Conservation (phyloP, 495 filamentous ascomycete species). For the Penicillium samsonianum region DNA sequence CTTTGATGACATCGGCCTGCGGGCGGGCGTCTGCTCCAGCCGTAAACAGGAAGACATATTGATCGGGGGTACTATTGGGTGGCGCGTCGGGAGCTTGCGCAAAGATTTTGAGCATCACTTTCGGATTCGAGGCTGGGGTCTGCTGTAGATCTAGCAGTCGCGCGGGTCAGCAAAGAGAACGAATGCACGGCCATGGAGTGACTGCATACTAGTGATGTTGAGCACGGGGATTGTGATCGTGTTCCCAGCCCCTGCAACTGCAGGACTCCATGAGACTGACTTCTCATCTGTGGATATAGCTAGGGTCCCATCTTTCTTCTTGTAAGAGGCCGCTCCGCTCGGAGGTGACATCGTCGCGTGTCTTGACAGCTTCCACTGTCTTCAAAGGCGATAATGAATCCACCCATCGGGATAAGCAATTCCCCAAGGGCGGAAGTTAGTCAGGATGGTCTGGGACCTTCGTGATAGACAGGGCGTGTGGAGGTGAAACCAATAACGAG, state of each 20-base stretch:
- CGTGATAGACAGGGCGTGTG: constrained; percentile 14
- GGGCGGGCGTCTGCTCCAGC: constrained; percentile 69
- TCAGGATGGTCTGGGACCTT: constrained; percentile 32
- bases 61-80: constrained; percentile 55
- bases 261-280: constrained; percentile 78
- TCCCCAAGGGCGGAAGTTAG: constrained; percentile 26
- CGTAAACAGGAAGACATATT: constrained; percentile 86
- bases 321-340: constrained; percentile 76
- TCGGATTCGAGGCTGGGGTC: constrained; percentile 75
- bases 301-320: constrained; percentile 93
- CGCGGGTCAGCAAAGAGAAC: constrained; percentile 11
- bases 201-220: constrained; percentile 71
- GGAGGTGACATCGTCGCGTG: constrained; percentile 56
- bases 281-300: constrained; percentile 66
- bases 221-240: constrained; percentile 69
- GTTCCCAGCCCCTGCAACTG: constrained; percentile 48
- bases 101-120: constrained; percentile 90
- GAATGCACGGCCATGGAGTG: not conserved
- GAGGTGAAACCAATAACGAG: constrained; percentile 16
- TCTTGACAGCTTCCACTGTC: constrained; percentile 49
- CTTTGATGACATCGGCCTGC: constrained; percentile 83
- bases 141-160: constrained; percentile 75
- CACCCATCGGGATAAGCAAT: constrained; percentile 47
- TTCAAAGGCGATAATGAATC: constrained; percentile 37
- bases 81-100: constrained; percentile 57